A percentile compares a stretch with the other conserved stretches of the same genome.
Evolutionary conservation across 495 filamentous ascomycete species (phyloP).

Genomic region (Talaromyces wortmannii): DNA sequence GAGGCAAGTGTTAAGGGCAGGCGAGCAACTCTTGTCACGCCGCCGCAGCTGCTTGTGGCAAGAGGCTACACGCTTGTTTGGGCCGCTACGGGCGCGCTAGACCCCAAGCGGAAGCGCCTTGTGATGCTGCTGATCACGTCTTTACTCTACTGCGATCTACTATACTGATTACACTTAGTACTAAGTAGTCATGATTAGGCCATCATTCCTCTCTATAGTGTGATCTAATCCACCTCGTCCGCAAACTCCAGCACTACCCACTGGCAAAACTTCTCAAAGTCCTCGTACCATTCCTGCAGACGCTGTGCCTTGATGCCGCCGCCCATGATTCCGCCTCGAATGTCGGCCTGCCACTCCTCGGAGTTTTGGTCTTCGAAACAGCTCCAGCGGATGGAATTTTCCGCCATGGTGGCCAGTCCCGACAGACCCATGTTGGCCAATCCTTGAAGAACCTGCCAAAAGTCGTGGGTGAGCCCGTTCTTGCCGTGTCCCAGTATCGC

Average conservation of each 20-base stretch:
- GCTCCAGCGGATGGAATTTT: constrained; percentile 89
- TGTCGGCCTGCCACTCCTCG: constrained; percentile 61
- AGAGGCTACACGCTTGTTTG: too few relatives aligned
- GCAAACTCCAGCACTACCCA: constrained; percentile 84
- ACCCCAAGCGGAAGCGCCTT: too few relatives aligned
- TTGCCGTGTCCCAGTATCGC: constrained; percentile 71
- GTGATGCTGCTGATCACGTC: too few relatives aligned
- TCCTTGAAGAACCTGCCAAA: constrained; percentile 85
- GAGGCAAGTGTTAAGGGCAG: too few relatives aligned
- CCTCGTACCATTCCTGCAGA: constrained; percentile 66
- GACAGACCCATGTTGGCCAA: constrained; percentile 80
- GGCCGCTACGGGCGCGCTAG: too few relatives aligned
- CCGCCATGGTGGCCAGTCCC: constrained; percentile 75
- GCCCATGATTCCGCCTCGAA: constrained; percentile 70
- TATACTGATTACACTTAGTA: too few relatives aligned
- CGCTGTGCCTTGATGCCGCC: constrained; percentile 61
- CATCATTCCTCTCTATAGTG: too few relatives aligned
- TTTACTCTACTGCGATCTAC: too few relatives aligned
- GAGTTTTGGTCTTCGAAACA: constrained; percentile 71
- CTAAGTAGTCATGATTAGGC: too few relatives aligned
- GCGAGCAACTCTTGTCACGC: too few relatives aligned
- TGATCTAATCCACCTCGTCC: constrained; percentile 40
- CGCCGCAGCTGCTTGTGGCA: too few relatives aligned
- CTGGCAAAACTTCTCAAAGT: constrained; percentile 87
- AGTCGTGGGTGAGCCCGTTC: constrained; percentile 77